These are phyloP conservation scores for Colletotrichum cuscutae DNA, from an alignment of 2,329 filamentous ascomycete species.

Conservation along the genomic window DNA sequence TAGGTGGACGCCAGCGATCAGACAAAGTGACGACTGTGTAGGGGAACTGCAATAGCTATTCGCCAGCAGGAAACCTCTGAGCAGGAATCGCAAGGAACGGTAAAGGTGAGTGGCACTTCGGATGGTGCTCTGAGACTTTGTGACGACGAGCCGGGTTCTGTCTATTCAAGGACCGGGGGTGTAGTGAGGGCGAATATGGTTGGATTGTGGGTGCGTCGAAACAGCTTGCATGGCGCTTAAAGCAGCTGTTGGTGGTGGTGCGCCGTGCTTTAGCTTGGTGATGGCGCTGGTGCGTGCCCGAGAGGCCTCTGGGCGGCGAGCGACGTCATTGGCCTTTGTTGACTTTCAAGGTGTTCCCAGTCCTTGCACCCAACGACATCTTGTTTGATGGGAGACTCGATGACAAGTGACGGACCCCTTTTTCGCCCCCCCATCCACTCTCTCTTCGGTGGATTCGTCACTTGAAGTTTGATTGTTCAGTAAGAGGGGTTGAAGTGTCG, in stretches of 20 bases:
- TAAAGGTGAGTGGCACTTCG: not conserved
- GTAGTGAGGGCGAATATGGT: constrained; percentile 25
- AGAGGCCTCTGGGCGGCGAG: constrained; percentile 32
- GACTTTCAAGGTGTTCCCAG: constrained; percentile 19
- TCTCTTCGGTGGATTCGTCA: not conserved
- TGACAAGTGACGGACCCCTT: constrained; percentile 8
- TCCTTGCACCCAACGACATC: not conserved
- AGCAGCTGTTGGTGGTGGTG: constrained; percentile 10
- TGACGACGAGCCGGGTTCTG: constrained; percentile 11
- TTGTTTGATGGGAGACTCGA: not conserved
- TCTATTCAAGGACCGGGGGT: constrained; percentile 8
- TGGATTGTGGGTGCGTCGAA: constrained; percentile 26
- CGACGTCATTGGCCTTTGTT: constrained; percentile 29
- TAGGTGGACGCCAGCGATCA: constrained; percentile 17
- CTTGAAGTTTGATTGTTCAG: not conserved
- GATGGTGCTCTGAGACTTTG: not conserved
- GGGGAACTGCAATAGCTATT: constrained; percentile 21
- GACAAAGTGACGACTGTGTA: constrained; percentile 17
- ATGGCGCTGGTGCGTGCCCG: constrained; percentile 16
- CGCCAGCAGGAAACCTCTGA: not conserved
- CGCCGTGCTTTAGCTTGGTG: constrained; percentile 19
- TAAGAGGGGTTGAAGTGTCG: not conserved
- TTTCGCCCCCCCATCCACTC: constrained; percentile 14
- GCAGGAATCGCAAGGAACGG: not conserved
- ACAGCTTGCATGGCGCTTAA: constrained; percentile 35